Conservation (phyloP, 2,329 filamentous ascomycete genomes). For the Fusarium buharicum region DNA sequence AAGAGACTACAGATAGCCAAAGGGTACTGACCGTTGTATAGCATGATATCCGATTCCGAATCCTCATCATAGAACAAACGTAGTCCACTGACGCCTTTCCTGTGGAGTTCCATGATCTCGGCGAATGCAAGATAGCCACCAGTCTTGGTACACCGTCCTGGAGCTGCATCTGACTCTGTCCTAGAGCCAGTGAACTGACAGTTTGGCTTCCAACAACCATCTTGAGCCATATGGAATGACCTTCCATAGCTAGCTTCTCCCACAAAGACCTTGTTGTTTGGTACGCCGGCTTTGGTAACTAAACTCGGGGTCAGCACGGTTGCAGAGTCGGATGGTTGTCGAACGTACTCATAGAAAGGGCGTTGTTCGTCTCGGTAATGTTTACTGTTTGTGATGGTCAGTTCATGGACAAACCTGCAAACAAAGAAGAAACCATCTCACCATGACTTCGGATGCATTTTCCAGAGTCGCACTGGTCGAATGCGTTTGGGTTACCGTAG, state of each 20-base stretch:
- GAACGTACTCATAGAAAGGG: constrained; percentile 48
- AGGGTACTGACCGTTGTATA: neutral
- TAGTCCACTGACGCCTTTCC: neutral
- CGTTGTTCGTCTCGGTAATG: constrained; percentile 48
- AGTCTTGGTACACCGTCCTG: constrained; percentile 9
- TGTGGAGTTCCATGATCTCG: constrained; percentile 5
- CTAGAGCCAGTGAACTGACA: constrained; percentile 19
- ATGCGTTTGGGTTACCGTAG: constrained; percentile 40
- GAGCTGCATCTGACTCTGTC: neutral
- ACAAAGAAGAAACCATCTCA: neutral
- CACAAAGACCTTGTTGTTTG: constrained; percentile 21
- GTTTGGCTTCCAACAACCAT: constrained; percentile 20
- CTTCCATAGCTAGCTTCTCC: constrained; percentile 39
- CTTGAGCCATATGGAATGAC: constrained; percentile 45
- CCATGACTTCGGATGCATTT: constrained; percentile 41
- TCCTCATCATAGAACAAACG: neutral
- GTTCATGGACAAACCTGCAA: neutral
- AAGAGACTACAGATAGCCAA: neutral
- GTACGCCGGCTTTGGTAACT: constrained; percentile 38
- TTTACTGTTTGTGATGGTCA: constrained; percentile 42
- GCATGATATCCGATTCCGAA: neutral
- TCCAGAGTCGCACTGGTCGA: constrained; percentile 41
- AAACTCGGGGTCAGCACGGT: too few species aligned
- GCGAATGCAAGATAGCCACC: constrained; percentile 12
- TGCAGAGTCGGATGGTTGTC: too few species aligned